Evolutionary conservation across 164 flowering plant species (phyloP).

Genomic region (Annona cherimola): DNA sequence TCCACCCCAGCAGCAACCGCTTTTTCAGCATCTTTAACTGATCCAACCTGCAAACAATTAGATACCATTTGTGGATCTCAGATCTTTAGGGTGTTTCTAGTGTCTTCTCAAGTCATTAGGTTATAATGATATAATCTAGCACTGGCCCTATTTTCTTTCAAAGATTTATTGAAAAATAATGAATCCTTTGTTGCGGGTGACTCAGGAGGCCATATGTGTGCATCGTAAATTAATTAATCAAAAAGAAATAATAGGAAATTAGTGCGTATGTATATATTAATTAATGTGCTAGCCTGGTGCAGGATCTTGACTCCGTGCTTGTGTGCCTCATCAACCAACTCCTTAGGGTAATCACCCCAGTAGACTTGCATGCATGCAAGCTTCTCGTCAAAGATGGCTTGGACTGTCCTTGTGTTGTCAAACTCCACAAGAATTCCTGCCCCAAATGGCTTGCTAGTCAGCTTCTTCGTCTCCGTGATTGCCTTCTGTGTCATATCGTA

Average conservation of each 20-base stretch:
- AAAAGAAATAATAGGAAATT: no score
- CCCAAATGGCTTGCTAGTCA: constrained; percentile 21
- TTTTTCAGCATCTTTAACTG: constrained; percentile 22
- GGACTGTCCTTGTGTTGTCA: constrained; percentile 15
- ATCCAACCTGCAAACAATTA: constrained; percentile 20
- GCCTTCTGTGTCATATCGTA: constrained; percentile 24
- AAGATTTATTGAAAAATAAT: no score
- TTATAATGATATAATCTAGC: no score
- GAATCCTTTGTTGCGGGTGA: no score
- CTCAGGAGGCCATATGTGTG: no score
- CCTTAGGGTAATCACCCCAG: constrained; percentile 32
- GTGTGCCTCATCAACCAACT: constrained; percentile 34
- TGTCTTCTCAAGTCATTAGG: no score
- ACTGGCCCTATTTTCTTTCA: no score
- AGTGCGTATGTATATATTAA: no score
- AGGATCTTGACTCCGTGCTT: constrained; percentile 26
- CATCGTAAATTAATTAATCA: no score
- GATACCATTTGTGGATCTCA: no score
- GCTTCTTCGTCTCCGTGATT: constrained; percentile 22
- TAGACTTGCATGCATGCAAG: constrained; percentile 26
- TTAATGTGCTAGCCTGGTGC: constrained; percentile 24
- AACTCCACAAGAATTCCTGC: constrained; percentile 24
- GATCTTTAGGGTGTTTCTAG: no score
- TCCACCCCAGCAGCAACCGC: constrained; percentile 30
- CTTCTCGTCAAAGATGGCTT: constrained; percentile 28